Evolutionary conservation across 2,329 filamentous ascomycete species (phyloP), one percentile per base, ranked within the genome.

Genomic region (Rosellinia necatrix): DNA sequence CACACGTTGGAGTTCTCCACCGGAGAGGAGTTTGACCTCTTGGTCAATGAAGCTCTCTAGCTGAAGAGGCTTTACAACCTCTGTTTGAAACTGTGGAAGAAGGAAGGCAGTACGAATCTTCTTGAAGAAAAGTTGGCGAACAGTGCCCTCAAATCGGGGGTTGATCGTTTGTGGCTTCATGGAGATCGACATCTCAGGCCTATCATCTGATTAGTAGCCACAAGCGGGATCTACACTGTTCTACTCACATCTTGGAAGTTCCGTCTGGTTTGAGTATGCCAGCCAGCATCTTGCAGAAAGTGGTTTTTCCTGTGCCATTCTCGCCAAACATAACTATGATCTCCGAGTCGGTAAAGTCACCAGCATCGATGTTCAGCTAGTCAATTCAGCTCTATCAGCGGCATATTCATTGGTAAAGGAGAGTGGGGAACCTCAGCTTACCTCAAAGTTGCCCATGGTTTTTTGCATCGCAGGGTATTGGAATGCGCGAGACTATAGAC

Each of bases 91-190:
- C 76, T 99, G 94, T 25, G 94, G 94, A 66, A 88, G 94, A 68
- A 99, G 76, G 85, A 99, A 99, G 32, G 93, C 88, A 60, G 92
- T 87, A 83, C 96, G 96, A 78, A 99, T 99, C 30, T 56, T 43
- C 35, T 99, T 99, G 86, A 97, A 96, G 83, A 99, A 97, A 47
- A 99, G 84, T 76, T 97, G 92, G 61, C 94, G 91, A 56, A 99
- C 94, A 34, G 93, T 99, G 62, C 58, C 94, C 64, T 92, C 88
- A 72, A 96, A 99, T 77, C 97, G 99, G 71, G 94, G 94, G 2
- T 92, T 99, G 70, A 99, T 99, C 70, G 96, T 99, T 80, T 99
- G 94, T 17, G 96, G 96, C 83, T 99, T 99, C 37, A 97, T 96
- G 80, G 88, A 92, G 74, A 99, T 96, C 79, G 90, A 92, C 92